Base-by-base conservation (phyloP, 164 flowering plant genomes). In the Vitis cinerea region DNA sequence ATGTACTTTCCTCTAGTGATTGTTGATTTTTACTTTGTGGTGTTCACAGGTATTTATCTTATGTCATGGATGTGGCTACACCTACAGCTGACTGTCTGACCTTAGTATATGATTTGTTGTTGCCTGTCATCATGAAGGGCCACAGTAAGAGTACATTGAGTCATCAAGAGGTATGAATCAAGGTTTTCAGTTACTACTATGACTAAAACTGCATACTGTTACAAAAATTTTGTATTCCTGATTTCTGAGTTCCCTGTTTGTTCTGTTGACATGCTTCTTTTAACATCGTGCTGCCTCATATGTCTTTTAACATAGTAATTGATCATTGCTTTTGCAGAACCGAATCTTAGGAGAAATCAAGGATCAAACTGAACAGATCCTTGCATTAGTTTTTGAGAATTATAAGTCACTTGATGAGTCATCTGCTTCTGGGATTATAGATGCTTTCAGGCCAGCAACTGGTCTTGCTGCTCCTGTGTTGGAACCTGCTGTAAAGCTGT, bases 11-110 rank as follows among this genome's bases (percentile, higher is more conserved):
- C 37, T 59, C 37, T 49, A n/a, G 56, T 71, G 19, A 56, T 81
- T 30, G n/a, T 37, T 37, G 23, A 23, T 50, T 65, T 66, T 49
- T 27, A 63, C 64, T 44, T 47, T 71, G 49, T 19, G 27, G 37
- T 74, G 49, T 71, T 64, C 37, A 59, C 83, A 94, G 98, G 80
- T 94, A 94, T 72, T 91, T 94, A 66, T 90, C 97, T 10, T 94
- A 92, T 75, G 81, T 94, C 51, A 94, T 94, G 98, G 97, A 94
- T 82, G 95, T 94, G 50, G 98, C 98, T 9, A 94, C 98, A 37
- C 98, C 98, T 11, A 90, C 98, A 15, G 90, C 90, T 9, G 97
- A 94, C 74, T 94, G 98, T 71, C 93, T 94, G 29, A 76, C 55
- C 44, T 78, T 94, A 75, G 93, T 94, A 5, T 74, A 88, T 77